These are phyloP conservation scores for Monosporozyma yasuniensis DNA, from an alignment of 805 yeast genomes.

Conservation along the genomic window DNA sequence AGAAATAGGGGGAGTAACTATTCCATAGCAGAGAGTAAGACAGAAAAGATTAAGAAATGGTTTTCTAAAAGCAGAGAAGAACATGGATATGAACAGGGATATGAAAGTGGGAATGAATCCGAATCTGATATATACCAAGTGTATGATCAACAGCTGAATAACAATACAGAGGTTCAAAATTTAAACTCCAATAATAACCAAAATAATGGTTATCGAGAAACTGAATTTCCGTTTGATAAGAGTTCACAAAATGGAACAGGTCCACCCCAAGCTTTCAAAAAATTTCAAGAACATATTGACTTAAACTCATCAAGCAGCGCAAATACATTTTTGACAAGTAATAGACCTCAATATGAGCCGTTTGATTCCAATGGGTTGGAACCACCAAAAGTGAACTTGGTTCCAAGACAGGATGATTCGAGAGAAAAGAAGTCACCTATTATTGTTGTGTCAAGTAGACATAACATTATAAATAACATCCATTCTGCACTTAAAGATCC, in stretches of 20 bases:
- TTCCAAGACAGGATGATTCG: neutral
- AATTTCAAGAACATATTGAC: neutral
- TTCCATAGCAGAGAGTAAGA: neutral
- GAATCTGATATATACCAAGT: neutral
- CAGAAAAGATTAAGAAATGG: neutral
- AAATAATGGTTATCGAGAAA: neutral
- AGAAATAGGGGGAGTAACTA: neutral
- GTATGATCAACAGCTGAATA: neutral
- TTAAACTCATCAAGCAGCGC: slow-evolving; percentile 7
- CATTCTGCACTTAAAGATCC: neutral
- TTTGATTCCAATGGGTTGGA: neutral
- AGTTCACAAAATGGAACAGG: neutral
- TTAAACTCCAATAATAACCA: neutral
- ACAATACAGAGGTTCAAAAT: neutral
- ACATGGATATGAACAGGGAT: neutral
- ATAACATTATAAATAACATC: neutral
- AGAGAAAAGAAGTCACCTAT: neutral
- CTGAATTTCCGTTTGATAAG: neutral
- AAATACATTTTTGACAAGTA: slow-evolving; percentile 23
- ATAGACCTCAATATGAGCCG: slow-evolving; percentile 6
- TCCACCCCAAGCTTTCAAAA: neutral
- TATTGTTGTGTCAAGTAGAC: neutral
- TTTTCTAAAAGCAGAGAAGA: neutral
- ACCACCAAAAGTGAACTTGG: no score
- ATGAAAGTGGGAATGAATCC: neutral